Evolutionary conservation across 768 basidiomycete genomes (phyloP).

Genomic region (Lactarius deliciosus): DNA sequence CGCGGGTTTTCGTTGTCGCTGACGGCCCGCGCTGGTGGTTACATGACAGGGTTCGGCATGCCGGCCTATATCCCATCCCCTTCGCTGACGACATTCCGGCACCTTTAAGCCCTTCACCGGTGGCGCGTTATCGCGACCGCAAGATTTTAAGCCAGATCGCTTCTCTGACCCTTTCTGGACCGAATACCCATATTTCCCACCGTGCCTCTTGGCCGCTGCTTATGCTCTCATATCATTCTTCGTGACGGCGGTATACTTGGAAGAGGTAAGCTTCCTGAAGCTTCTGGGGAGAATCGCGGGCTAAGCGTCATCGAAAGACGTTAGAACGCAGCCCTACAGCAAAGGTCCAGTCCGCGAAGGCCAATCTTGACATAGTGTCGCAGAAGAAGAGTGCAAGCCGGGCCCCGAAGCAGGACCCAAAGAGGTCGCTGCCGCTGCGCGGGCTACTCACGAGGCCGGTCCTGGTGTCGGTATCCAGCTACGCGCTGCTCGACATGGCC

Average conservation of each 20-base stretch:
- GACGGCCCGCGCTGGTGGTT: constrained; percentile 28
- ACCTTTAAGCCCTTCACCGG: constrained; percentile 28
- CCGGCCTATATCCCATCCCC: background rate
- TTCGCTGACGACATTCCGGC: background rate
- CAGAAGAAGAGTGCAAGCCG: background rate
- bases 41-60: constrained; percentile 18
- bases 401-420: background rate
- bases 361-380: background rate
- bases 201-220: constrained; percentile 25
- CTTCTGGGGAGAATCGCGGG: background rate
- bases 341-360: background rate
- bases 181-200: constrained; percentile 33
- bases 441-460: constrained; percentile 18
- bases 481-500: constrained; percentile 19
- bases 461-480: constrained; percentile 10
- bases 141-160: constrained; percentile 28
- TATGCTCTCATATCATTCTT: constrained; percentile 19
- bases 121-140: constrained; percentile 32
- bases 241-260: constrained; percentile 13
- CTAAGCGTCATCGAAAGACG: constrained; percentile 11
- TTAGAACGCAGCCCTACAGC: background rate
- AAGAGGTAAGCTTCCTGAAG: constrained; percentile 16
- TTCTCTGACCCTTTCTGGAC: constrained; percentile 32
- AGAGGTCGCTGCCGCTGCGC: constrained; percentile 10
- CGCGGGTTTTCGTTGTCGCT: constrained; percentile 41